Evolutionary conservation across 768 basidiomycete genomes (phyloP).

Genomic region (Clitopilus hobsonii): DNA sequence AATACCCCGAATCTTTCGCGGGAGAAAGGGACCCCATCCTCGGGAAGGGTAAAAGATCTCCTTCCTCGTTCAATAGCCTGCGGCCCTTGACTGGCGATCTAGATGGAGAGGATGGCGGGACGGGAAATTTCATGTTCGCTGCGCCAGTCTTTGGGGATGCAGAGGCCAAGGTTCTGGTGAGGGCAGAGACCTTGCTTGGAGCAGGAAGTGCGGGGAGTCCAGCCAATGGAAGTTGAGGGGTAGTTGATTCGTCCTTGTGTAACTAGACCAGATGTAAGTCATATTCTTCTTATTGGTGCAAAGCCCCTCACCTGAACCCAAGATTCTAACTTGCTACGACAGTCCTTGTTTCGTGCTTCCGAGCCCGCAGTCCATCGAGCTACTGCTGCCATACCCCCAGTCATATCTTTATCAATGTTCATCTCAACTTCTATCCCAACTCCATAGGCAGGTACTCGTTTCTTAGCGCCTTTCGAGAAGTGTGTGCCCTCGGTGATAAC

Average conservation of each 20-base stretch:
- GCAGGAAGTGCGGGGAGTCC: slow-evolving; percentile 57
- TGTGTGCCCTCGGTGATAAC: slow-evolving; percentile 70
- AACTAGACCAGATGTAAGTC: slow-evolving; percentile 35
- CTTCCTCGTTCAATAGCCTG: neutral
- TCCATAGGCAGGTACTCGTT: slow-evolving; percentile 76
- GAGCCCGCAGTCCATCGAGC: slow-evolving; percentile 79
- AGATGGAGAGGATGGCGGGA: slow-evolving; percentile 34
- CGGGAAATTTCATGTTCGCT: slow-evolving; percentile 37
- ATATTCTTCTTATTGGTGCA: neutral
- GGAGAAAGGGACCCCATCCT: neutral
- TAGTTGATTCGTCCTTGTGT: slow-evolving; percentile 32
- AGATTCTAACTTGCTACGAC: slow-evolving; percentile 52
- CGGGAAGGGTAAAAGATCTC: neutral
- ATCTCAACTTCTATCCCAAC: slow-evolving; percentile 86
- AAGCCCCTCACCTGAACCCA: slow-evolving; percentile 56
- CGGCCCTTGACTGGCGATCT: slow-evolving; percentile 32
- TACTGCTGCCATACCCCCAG: slow-evolving; percentile 82
- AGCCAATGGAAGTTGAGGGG: slow-evolving; percentile 61
- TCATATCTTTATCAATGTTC: slow-evolving; percentile 77
- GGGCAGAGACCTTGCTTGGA: slow-evolving; percentile 53
- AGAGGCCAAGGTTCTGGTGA: slow-evolving; percentile 69
- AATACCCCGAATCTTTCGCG: slow-evolving; percentile 41
- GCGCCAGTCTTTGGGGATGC: slow-evolving; percentile 61
- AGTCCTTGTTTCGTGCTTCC: slow-evolving; percentile 54
- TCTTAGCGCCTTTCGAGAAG: slow-evolving; percentile 58